Conservation (phyloP, 2,329 filamentous ascomycete species). For the Botrytis byssoidea region DNA sequence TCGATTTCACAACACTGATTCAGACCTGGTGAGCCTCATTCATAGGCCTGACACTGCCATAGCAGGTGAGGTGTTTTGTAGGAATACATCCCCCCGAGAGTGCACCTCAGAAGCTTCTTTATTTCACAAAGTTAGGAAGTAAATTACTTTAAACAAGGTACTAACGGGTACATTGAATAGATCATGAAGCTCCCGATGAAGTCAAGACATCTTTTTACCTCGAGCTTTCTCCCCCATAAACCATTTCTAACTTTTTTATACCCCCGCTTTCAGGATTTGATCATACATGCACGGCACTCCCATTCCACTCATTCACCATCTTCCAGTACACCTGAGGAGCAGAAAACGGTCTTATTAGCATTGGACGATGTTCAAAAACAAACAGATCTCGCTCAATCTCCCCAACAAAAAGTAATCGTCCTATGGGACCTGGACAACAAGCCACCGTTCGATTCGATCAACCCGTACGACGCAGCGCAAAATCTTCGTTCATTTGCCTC, state of each 20-base stretch:
- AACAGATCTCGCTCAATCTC: not conserved
- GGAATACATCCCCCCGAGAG: not conserved
- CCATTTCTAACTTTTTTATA: not conserved
- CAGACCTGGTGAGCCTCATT: not conserved
- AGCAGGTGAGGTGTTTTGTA: not conserved
- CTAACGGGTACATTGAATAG: not conserved
- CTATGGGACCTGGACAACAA: conserved; percentile 6
- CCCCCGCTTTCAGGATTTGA: not conserved
- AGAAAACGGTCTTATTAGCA: too few species aligned
- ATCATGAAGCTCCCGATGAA: not conserved
- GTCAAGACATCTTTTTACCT: not conserved
- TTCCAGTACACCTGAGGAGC: not conserved
- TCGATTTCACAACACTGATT: not conserved
- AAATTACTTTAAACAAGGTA: not conserved
- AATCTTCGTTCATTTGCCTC: not conserved
- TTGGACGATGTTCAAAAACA: not conserved
- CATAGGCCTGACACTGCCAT: not conserved
- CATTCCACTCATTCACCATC: not conserved
- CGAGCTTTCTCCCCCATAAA: not conserved
- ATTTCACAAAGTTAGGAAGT: too few species aligned
- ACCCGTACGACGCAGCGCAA: conserved; percentile 3
- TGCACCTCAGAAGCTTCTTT: not conserved
- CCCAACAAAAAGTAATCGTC: not conserved
- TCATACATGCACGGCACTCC: not conserved
- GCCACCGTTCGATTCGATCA: not conserved